Evolutionary conservation across 2,329 filamentous ascomycete species (phyloP).

Genomic region (Penicillium sp.): DNA sequence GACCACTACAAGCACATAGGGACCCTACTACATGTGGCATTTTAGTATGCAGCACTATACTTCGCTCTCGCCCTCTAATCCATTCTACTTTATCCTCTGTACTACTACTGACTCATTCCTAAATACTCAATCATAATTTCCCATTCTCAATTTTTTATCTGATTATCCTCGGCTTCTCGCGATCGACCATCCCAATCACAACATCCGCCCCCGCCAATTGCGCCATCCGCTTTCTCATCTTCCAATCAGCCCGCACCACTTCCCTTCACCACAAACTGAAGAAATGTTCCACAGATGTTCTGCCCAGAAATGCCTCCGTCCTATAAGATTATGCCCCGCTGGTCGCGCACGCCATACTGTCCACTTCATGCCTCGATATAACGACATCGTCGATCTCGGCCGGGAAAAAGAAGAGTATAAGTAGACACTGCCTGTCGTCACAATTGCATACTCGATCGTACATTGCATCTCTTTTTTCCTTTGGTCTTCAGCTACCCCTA

Average conservation of each 20-base stretch:
- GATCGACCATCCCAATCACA: constrained; percentile 24
- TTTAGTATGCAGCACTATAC: background rate
- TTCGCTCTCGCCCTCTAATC: no score
- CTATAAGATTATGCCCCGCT: constrained; percentile 19
- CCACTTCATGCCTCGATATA: constrained; percentile 31
- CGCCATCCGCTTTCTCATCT: constrained; percentile 28
- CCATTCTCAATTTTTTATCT: no score
- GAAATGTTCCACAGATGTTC: background rate
- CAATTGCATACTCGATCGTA: background rate
- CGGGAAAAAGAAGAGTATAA: constrained; percentile 20
- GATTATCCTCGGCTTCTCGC: no score
- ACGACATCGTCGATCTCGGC: constrained; percentile 14
- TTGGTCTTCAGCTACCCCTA: background rate
- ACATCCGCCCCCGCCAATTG: constrained; percentile 33
- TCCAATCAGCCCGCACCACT: constrained; percentile 18
- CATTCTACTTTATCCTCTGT: no score
- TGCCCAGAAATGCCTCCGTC: constrained; percentile 3
- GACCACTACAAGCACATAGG: no score
- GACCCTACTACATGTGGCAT: no score
- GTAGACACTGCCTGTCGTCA: constrained; percentile 2
- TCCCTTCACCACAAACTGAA: background rate
- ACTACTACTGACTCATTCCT: background rate
- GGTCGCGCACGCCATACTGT: constrained; percentile 35
- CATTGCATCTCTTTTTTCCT: background rate
- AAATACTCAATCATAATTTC: no score